These are phyloP conservation scores for Parastagonospora avenae DNA, from an alignment of 2,329 filamentous ascomycete genomes.

Conservation along the genomic window DNA sequence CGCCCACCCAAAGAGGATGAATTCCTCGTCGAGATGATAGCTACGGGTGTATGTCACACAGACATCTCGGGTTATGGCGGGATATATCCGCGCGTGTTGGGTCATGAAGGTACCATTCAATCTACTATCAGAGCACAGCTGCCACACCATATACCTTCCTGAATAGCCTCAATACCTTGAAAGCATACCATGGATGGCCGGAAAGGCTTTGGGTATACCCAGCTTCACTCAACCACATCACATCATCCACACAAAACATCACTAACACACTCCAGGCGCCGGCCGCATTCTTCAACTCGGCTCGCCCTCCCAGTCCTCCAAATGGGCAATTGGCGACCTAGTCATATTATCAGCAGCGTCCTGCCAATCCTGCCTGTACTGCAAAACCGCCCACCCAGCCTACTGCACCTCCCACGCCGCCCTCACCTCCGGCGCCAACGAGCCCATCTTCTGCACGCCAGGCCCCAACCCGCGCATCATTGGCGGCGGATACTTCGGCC, in stretches of 20 bases:
- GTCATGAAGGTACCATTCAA: constrained; percentile 53
- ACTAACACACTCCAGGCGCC: constrained; percentile 38
- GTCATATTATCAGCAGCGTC: constrained; percentile 56
- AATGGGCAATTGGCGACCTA: constrained; percentile 52
- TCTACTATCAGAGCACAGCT: neutral
- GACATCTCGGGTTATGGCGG: constrained; percentile 45
- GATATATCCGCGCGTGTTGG: constrained; percentile 55
- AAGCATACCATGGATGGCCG: no score
- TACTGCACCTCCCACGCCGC: constrained; percentile 54
- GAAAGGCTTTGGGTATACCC: no score
- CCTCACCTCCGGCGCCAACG: constrained; percentile 30
- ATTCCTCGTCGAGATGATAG: constrained; percentile 59
- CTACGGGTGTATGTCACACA: constrained; percentile 62
- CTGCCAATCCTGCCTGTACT: constrained; percentile 55
- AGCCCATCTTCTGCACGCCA: constrained; percentile 51
- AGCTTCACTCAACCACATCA: neutral
- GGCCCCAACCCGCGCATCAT: constrained; percentile 25
- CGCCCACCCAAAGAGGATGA: constrained; percentile 52
- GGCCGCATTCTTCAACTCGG: constrained; percentile 57
- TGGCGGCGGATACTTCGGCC: constrained; percentile 56
- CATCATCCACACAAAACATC: neutral
- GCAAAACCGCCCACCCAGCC: constrained; percentile 51
- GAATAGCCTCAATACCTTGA: no score
- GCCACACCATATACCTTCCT: neutral
- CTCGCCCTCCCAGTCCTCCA: constrained; percentile 38